Evolutionary conservation across 306 rosid species (phyloP), one percentile per base, ranked within the genome.

Genomic region (Vachellia pachyceras): DNA sequence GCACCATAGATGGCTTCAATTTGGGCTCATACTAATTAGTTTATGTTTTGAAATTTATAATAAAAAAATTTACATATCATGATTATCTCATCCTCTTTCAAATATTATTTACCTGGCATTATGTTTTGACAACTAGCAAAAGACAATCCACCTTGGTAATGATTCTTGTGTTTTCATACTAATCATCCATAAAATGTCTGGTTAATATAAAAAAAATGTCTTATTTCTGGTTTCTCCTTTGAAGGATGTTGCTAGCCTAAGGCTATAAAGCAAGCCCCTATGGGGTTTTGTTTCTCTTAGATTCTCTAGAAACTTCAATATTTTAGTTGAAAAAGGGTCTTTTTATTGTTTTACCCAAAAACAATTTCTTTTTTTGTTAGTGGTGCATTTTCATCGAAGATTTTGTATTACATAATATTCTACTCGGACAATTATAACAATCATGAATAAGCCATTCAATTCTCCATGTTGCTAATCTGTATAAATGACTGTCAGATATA

Each of bases 401-500:
- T 70, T 79, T 36, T 12, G 14, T 60, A 23, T 45, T 45, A 71
- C 81, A 18, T 78, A 50, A 64, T n/a, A 41, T 65, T 72, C 61
- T 44, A 52, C 44, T 60, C 29, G 33, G 63, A 50, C n/a, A 58
- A 29, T 25, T 49, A 18, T 64, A 50, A 50, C 68, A 77, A 12
- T 8, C 17, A 9, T 47, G 65, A 44, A 37, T 57, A 37, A 18
- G 75, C n/a, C 10, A 42, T 83, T 81, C 80, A 49, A 52, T 69
- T 69, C 13, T 67, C 55, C 72, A 13, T 72, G 69, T 69, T 82
- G 58, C 87, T 91, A 83, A 85, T 87, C 75, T 84, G 25, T 80
- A 70, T 85, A 29, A 78, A 80, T 89, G 88, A 82, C 90, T 76
- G 69, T 88, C 97, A 94, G 98, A 83, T 95, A 95, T 79, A 92